phyloP scores from a whole-genome alignment of 164 flowering plant species.

The Magnolia officinalis region DNA sequence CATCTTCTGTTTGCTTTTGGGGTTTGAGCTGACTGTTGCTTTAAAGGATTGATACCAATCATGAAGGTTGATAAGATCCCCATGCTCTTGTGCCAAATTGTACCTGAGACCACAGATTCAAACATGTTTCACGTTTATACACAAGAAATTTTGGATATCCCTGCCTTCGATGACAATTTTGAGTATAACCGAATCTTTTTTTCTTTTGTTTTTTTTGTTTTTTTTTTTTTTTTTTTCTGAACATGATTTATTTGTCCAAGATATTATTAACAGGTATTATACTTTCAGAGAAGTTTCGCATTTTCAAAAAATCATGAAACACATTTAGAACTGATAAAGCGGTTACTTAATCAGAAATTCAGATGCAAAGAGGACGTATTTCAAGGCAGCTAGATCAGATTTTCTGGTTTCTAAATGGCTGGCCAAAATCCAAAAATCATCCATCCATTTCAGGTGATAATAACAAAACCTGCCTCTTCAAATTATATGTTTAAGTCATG shows the following conservation, averaged over 20 bases:
- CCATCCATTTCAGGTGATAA: too few relatives aligned
- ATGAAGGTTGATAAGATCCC: constrained; percentile 89
- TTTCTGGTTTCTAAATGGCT: too few relatives aligned
- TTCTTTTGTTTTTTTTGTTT: too few relatives aligned
- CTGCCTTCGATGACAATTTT: not conserved
- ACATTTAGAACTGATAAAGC: too few relatives aligned
- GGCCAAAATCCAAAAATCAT: too few relatives aligned
- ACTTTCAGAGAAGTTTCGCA: not conserved
- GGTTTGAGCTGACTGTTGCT: constrained; percentile 29
- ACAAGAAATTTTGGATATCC: not conserved
- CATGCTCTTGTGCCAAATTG: constrained; percentile 81
- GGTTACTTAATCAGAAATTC: too few relatives aligned
- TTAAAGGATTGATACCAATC: constrained; percentile 93
- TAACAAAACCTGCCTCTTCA: too few relatives aligned
- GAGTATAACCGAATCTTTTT: not conserved
- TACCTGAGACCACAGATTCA: constrained; percentile 40
- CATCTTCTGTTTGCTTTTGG: constrained; percentile 38
- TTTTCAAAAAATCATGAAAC: not conserved
- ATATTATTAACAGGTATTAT: not conserved
- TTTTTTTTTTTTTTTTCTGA: not conserved
- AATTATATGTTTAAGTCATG: too few relatives aligned
- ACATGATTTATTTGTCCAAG: not conserved
- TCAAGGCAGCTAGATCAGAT: too few relatives aligned
- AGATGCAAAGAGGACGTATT: too few relatives aligned
- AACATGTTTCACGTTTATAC: not conserved